A percentile compares a stretch with the other conserved stretches of the same genome.
phyloP scores from a whole-genome alignment of 441 rosid species.

The Gossypium lobatum region DNA sequence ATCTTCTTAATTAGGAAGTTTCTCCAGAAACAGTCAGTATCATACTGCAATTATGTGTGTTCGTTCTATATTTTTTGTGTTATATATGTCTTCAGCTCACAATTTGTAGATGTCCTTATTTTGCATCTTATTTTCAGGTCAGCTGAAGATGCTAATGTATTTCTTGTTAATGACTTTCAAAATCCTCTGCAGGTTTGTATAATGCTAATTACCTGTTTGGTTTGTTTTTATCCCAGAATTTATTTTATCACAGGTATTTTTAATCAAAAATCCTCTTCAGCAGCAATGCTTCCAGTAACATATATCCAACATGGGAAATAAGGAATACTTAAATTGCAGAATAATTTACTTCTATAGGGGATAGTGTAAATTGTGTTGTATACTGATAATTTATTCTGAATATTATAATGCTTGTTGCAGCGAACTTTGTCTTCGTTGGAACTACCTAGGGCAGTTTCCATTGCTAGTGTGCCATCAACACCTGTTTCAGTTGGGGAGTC shows the following conservation, averaged over 20 bases:
- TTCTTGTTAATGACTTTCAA: slow-evolving; percentile 84
- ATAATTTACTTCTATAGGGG: background rate
- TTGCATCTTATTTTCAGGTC: slow-evolving; percentile 51
- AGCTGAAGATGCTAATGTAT: slow-evolving; percentile 80
- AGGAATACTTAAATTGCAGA: background rate
- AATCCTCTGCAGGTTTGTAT: slow-evolving; percentile 80
- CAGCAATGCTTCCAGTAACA: background rate
- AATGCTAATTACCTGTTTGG: slow-evolving; percentile 8
- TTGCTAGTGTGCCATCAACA: slow-evolving; percentile 50
- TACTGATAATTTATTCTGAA: background rate
- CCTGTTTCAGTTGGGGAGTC: slow-evolving; percentile 41
- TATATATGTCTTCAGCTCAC: background rate
- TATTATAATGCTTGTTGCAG: slow-evolving; percentile 38
- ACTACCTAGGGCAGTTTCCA: slow-evolving; percentile 74
- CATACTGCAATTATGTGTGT: background rate
- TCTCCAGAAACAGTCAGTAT: background rate
- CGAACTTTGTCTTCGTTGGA: slow-evolving; percentile 90
- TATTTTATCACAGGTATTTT: background rate
- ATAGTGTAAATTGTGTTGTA: background rate
- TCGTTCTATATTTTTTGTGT: background rate
- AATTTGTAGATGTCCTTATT: slow-evolving; percentile 16
- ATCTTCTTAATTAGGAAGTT: background rate
- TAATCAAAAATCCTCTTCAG: background rate
- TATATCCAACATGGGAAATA: background rate
- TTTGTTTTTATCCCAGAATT: background rate